phyloP scores from a whole-genome alignment of 2,329 filamentous ascomycete genomes.

The Scedosporium minutisporum region DNA sequence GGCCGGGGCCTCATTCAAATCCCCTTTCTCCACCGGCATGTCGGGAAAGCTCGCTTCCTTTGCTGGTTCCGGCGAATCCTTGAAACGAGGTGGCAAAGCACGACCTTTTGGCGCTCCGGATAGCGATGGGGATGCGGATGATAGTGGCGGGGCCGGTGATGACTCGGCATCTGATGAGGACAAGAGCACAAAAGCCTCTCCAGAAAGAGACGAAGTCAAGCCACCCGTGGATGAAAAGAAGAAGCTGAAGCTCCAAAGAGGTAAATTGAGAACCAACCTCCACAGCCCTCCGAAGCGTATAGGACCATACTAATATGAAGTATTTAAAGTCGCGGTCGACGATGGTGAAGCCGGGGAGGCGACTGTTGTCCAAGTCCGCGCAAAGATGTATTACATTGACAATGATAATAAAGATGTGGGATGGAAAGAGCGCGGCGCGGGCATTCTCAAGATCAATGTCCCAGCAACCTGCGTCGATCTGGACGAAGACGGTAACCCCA shows the following conservation, averaged over 20 bases:
- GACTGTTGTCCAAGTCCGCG: conserved; percentile 64
- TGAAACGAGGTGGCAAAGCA: conserved; percentile 49
- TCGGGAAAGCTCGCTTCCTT: conserved; percentile 34
- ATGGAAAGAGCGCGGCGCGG: conserved; percentile 86
- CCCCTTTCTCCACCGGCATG: conserved; percentile 56
- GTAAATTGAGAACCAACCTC: conserved; percentile 35
- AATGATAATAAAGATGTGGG: conserved; percentile 54
- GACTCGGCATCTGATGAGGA: conserved; percentile 30
- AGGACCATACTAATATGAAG: neutral
- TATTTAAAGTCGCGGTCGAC: conserved; percentile 54
- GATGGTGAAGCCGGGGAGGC: conserved; percentile 80
- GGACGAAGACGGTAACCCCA: conserved; percentile 39
- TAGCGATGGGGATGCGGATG: conserved; percentile 46
- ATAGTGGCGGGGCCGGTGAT: conserved; percentile 26
- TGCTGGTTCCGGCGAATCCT: conserved; percentile 47
- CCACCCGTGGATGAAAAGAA: conserved; percentile 48
- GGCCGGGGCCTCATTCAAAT: conserved; percentile 23
- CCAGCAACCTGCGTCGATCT: conserved; percentile 46
- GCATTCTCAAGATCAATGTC: conserved; percentile 77
- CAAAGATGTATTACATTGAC: conserved; percentile 77
- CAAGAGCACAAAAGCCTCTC: conserved; percentile 40
- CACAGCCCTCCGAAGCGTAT: neutral
- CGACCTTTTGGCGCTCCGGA: conserved; percentile 72
- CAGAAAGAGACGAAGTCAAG: conserved; percentile 43
- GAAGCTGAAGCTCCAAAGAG: conserved; percentile 56